Conservation (phyloP, 805 yeast species). For the Myxozyma melibiosi region DNA sequence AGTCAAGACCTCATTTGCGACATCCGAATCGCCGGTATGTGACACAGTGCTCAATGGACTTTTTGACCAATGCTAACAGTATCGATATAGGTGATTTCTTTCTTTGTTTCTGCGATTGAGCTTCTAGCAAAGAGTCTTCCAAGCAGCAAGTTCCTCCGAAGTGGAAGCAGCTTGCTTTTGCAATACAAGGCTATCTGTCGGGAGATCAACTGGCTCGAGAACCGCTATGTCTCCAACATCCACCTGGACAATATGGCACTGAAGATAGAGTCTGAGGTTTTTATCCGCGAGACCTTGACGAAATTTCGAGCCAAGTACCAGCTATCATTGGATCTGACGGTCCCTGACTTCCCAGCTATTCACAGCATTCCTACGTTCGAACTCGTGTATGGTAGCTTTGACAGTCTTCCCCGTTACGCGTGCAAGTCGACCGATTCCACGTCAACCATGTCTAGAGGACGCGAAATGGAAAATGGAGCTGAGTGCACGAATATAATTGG, state of each 20-base stretch:
- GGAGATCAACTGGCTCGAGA: slow-evolving; percentile 8
- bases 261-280: slow-evolving; percentile 5
- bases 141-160: not conserved
- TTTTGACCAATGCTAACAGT: not conserved
- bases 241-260: not conserved
- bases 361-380: not conserved
- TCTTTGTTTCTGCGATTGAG: not conserved
- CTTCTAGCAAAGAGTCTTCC: not conserved
- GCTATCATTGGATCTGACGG: not conserved
- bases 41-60: not conserved
- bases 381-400: not conserved
- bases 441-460: not conserved
- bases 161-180: not conserved
- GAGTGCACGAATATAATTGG: not conserved
- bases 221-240: slow-evolving; percentile 17
- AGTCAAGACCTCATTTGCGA: not conserved
- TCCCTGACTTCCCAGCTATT: not conserved
- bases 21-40: slow-evolving; percentile 10
- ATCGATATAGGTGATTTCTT: slow-evolving; percentile 5
- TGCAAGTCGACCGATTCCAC: not conserved
- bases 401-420: slow-evolving; percentile 3
- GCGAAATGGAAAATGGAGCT: not conserved
- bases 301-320: slow-evolving; percentile 8
- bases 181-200: not conserved
- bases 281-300: slow-evolving; percentile 1